Percentiles rank a stretch among this genome's conserved stretches.
Evolutionary conservation across 2,329 filamentous ascomycete species (phyloP).

Genomic region (Cladosporium sp.): DNA sequence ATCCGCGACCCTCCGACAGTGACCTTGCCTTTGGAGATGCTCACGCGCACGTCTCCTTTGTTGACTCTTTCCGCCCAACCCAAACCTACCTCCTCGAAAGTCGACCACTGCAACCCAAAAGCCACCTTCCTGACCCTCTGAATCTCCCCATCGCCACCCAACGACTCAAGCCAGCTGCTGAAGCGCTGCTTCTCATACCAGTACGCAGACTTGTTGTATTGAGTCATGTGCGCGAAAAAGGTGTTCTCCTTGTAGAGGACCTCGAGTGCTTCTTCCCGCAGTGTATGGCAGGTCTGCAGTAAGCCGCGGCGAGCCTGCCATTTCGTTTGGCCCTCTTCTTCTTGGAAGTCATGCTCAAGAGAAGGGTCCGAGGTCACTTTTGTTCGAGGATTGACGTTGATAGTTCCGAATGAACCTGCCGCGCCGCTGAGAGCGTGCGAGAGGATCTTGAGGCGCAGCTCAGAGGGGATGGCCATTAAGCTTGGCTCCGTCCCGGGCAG

Average conservation of each 20-base stretch:
- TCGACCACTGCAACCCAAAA: neutral
- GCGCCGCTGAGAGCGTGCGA: neutral
- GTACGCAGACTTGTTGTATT: neutral
- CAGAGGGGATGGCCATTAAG: slow-evolving; percentile 1
- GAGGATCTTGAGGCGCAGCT: neutral
- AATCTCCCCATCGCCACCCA: neutral
- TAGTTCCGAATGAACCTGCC: neutral
- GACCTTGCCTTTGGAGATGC: neutral
- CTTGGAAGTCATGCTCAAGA: neutral
- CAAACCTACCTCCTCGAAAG: neutral
- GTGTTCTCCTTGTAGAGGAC: neutral
- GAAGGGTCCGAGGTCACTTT: neutral
- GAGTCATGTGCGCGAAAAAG: neutral
- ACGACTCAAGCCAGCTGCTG: neutral
- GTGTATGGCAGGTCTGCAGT: neutral
- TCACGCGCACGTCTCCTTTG: neutral
- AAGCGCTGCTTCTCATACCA: neutral
- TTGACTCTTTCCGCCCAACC: neutral
- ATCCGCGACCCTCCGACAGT: neutral
- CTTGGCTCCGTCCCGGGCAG: no score
- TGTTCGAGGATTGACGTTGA: slow-evolving; percentile 4
- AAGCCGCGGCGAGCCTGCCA: neutral
- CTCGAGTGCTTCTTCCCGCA: slow-evolving; percentile 5
- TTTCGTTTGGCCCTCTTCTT: neutral
- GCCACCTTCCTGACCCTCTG: neutral